A percentile compares a stretch with the other conserved stretches of the same genome.
phyloP scores from a whole-genome alignment of 2,329 filamentous ascomycete species.

The Ambrosiella xylebori region DNA sequence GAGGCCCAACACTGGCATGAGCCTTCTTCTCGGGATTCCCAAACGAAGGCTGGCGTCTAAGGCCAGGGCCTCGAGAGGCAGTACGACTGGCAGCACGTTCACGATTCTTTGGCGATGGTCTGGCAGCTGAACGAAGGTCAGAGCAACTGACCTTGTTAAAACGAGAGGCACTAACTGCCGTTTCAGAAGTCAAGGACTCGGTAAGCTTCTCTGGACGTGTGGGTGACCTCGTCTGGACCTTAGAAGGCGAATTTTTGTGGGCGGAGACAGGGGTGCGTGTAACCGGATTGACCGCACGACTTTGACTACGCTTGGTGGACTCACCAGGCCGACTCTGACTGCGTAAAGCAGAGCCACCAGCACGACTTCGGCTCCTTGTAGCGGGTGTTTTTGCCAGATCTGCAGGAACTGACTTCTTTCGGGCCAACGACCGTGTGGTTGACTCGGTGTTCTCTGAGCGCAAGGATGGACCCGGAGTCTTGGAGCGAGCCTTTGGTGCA shows the following conservation, averaged over 20 bases:
- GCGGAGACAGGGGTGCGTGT: slow-evolving; percentile 28
- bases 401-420: not conserved
- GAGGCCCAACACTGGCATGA: slow-evolving; percentile 38
- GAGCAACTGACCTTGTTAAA: slow-evolving; percentile 16
- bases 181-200: slow-evolving; percentile 50
- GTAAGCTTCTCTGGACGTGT: slow-evolving; percentile 52
- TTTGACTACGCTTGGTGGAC: slow-evolving; percentile 13
- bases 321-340: slow-evolving; percentile 15
- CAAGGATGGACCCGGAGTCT: not conserved
- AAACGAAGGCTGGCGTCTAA: slow-evolving; percentile 28
- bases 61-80: slow-evolving; percentile 20
- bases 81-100: slow-evolving; percentile 30
- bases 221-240: slow-evolving; percentile 40
- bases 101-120: slow-evolving; percentile 19
- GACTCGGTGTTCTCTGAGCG: not conserved
- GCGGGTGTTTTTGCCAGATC: not conserved
- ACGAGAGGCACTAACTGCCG: slow-evolving; percentile 18
- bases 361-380: not conserved
- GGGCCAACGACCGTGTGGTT: not conserved
- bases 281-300: slow-evolving; percentile 18
- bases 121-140: slow-evolving; percentile 17
- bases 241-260: slow-evolving; percentile 21
- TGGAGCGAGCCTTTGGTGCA: not conserved
- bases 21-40: slow-evolving; percentile 22
- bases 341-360: not conserved